Conservation (phyloP, 2,329 filamentous ascomycete genomes). For the Chaetomium olivaceum region DNA sequence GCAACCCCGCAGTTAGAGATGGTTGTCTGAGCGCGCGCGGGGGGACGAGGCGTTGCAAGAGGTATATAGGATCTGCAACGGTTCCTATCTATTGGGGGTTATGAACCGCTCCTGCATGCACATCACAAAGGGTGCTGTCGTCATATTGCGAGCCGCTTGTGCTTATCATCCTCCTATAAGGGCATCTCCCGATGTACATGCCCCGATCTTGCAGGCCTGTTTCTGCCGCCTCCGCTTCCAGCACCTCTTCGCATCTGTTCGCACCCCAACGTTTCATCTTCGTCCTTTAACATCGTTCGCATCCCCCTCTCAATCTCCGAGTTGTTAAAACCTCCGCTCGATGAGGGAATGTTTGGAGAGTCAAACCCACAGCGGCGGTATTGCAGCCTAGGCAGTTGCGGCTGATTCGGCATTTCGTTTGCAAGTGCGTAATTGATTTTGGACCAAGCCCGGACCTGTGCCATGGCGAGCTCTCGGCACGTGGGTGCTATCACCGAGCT, state of each 20-base stretch:
- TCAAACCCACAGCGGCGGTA: slow-evolving; percentile 17
- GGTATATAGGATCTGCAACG: slow-evolving; percentile 25
- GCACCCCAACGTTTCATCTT: neutral
- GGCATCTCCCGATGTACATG: neutral
- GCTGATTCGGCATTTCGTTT: neutral
- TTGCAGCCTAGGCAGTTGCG: slow-evolving; percentile 8
- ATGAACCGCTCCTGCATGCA: slow-evolving; percentile 8
- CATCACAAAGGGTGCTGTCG: slow-evolving; percentile 16
- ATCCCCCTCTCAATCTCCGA: neutral
- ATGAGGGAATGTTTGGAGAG: slow-evolving; percentile 9
- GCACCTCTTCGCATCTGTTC: neutral
- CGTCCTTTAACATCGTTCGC: neutral
- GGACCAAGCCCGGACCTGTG: slow-evolving; percentile 10
- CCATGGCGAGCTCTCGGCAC: slow-evolving; percentile 40
- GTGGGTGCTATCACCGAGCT: slow-evolving; percentile 49
- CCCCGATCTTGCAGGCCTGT: neutral
- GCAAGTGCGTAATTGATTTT: neutral
- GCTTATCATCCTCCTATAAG: slow-evolving; percentile 14
- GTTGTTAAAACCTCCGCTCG: slow-evolving; percentile 5
- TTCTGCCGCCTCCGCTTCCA: neutral
- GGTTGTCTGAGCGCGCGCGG: slow-evolving; percentile 16
- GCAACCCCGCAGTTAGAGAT: slow-evolving; percentile 12
- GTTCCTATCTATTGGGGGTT: slow-evolving; percentile 20
- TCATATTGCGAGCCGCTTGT: slow-evolving; percentile 10
- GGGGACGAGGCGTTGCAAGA: slow-evolving; percentile 1